phyloP scores from a whole-genome alignment of 2,329 filamentous ascomycete genomes.

The Aureobasidium sp. region DNA sequence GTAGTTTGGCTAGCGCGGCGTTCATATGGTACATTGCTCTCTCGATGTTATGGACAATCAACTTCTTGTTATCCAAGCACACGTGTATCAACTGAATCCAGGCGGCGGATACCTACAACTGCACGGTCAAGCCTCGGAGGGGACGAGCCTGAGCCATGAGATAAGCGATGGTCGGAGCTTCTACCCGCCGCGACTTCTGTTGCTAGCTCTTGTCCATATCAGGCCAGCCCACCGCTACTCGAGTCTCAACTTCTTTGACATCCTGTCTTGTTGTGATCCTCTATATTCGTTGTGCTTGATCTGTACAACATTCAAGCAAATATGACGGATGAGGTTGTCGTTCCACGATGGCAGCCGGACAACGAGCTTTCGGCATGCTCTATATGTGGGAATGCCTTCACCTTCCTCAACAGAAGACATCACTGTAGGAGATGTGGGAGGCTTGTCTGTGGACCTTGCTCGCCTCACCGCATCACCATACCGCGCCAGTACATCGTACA shows the following conservation, averaged over 20 bases:
- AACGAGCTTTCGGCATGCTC: slow-evolving; percentile 73
- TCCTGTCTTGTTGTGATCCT: background rate
- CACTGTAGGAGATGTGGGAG: slow-evolving; percentile 94
- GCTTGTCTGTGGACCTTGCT: slow-evolving; percentile 84
- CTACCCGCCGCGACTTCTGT: background rate
- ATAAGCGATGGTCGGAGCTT: background rate
- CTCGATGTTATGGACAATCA: background rate
- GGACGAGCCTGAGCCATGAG: background rate
- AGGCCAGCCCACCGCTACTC: slow-evolving; percentile 4
- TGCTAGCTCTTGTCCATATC: background rate
- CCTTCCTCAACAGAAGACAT: slow-evolving; percentile 80
- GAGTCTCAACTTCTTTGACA: background rate
- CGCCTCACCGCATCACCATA: slow-evolving; percentile 90
- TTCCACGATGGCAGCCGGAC: slow-evolving; percentile 86
- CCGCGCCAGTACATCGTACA: slow-evolving; percentile 88
- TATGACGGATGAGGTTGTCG: slow-evolving; percentile 35
- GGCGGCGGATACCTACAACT: too few species aligned
- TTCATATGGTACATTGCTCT: background rate
- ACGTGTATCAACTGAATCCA: background rate
- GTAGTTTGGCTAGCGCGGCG: slow-evolving; percentile 5
- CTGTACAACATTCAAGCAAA: background rate
- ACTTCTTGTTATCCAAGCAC: background rate
- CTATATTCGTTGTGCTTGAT: background rate
- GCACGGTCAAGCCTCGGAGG: background rate
- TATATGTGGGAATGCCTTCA: slow-evolving; percentile 73